Conservation (phyloP, 2,329 filamentous ascomycete genomes). For the Massarina eburnea region DNA sequence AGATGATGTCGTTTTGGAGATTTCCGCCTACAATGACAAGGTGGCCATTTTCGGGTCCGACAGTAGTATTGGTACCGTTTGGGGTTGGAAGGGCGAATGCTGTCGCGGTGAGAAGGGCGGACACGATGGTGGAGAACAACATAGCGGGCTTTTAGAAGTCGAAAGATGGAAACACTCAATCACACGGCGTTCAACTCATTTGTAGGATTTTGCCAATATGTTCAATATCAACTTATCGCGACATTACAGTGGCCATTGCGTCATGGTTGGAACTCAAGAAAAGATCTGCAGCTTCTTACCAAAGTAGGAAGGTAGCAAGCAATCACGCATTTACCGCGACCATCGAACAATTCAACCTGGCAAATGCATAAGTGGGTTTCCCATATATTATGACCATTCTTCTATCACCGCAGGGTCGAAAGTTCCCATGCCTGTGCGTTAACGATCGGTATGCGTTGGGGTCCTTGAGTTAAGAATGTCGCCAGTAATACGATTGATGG, state of each 20-base stretch:
- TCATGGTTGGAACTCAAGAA: neutral
- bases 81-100: slow-evolving; percentile 5
- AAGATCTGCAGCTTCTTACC: too few species aligned
- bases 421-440: too few species aligned
- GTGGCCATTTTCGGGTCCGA: slow-evolving; percentile 26
- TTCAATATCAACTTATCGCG: neutral
- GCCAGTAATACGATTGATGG: too few species aligned
- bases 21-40: slow-evolving; percentile 30
- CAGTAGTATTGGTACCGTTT: slow-evolving; percentile 16
- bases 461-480: too few species aligned
- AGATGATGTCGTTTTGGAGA: slow-evolving; percentile 24
- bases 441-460: too few species aligned
- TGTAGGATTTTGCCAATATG: neutral
- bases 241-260: slow-evolving; percentile 1
- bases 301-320: too few species aligned
- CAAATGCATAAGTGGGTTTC: too few species aligned
- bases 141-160: slow-evolving; percentile 4
- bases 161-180: neutral
- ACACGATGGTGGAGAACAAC: slow-evolving; percentile 10
- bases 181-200: neutral
- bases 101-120: slow-evolving; percentile 8
- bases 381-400: too few species aligned
- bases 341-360: too few species aligned
- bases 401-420: too few species aligned
- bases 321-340: too few species aligned